A percentile compares a stretch with the other conserved stretches of the same genome.
phyloP scores from a whole-genome alignment of 2,329 filamentous ascomycete genomes.

The Trichothecium sympodiale region DNA sequence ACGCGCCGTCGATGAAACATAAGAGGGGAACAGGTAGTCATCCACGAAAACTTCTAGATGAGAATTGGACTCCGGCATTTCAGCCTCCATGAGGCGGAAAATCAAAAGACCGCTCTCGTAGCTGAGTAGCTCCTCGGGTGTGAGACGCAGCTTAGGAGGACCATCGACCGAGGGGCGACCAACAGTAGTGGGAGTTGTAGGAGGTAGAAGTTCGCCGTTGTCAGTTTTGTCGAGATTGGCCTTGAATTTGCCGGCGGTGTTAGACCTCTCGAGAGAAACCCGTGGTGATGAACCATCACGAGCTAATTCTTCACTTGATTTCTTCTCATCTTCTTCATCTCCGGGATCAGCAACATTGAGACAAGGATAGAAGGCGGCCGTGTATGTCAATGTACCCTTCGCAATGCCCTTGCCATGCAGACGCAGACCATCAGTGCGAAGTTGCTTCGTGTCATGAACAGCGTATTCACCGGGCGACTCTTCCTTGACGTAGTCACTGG shows the following conservation, averaged over 20 bases:
- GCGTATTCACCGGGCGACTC: conserved; percentile 72
- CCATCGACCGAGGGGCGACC: conserved; percentile 36
- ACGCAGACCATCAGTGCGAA: conserved; percentile 56
- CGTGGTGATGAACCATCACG: conserved; percentile 4
- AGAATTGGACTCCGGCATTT: conserved; percentile 64
- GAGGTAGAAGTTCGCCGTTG: conserved; percentile 4
- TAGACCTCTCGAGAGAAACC: conserved; percentile 8
- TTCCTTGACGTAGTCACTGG: conserved; percentile 69
- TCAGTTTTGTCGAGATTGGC: conserved; percentile 21
- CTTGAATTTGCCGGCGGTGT: conserved; percentile 32
- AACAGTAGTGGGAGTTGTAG: conserved; percentile 24
- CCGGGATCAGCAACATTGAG: conserved; percentile 83
- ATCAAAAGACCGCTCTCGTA: conserved; percentile 89
- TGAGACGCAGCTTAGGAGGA: conserved; percentile 67
- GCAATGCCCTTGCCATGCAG: conserved; percentile 60
- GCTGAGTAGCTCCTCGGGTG: conserved; percentile 67
- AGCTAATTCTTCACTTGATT: conserved; percentile 7
- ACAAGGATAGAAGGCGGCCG: conserved; percentile 80
- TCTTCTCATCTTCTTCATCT: conserved; percentile 57
- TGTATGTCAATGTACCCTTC: conserved; percentile 77
- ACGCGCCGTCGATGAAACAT: conserved; percentile 67
- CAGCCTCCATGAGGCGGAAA: conserved; percentile 86
- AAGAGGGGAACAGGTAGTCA: conserved; percentile 87
- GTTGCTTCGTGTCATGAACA: conserved; percentile 63
- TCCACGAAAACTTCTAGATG: conserved; percentile 87